phyloP scores from a whole-genome alignment of 306 rosid genomes.

The Vigna trinervia region DNA sequence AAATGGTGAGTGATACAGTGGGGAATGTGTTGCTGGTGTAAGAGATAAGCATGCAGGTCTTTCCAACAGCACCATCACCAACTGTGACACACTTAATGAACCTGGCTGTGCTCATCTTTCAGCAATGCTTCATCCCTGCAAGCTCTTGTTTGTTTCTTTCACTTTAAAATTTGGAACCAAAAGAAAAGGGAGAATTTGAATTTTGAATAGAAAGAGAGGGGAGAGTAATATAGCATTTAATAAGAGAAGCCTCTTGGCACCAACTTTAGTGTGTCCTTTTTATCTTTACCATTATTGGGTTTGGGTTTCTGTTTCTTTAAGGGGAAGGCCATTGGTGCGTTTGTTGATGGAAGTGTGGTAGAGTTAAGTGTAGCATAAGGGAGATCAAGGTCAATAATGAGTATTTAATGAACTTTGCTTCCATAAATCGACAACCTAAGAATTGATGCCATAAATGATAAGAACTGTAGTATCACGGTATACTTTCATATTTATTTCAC shows the following conservation, averaged over 20 bases:
- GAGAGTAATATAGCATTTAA: conserved; percentile 9
- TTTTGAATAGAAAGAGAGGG: conserved; percentile 8
- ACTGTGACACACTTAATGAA: conserved; percentile 28
- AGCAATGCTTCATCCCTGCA: background rate
- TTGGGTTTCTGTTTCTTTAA: conserved; percentile 23
- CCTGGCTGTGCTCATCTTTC: conserved; percentile 19
- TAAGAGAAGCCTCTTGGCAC: background rate
- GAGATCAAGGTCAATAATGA: conserved; percentile 5
- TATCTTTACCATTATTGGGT: conserved; percentile 26
- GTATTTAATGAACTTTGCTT: conserved; percentile 23
- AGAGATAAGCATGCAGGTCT: conserved; percentile 26
- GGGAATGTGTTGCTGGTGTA: conserved; percentile 30
- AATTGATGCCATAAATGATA: conserved; percentile 16
- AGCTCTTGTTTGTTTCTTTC: background rate
- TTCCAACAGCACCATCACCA: conserved; percentile 29
- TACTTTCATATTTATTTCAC: no score
- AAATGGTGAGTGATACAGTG: background rate
- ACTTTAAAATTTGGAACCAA: conserved; percentile 10
- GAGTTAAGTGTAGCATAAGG: background rate
- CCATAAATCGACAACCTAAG: background rate
- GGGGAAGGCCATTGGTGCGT: conserved; percentile 24
- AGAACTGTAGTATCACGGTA: accelerated
- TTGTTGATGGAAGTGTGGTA: background rate
- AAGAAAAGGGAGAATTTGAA: conserved; percentile 3
- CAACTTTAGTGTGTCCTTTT: conserved; percentile 13